A percentile compares a stretch with the other conserved stretches of the same genome.
phyloP scores from a whole-genome alignment of 257 asterid genomes.

The Nicotiana undulata region DNA sequence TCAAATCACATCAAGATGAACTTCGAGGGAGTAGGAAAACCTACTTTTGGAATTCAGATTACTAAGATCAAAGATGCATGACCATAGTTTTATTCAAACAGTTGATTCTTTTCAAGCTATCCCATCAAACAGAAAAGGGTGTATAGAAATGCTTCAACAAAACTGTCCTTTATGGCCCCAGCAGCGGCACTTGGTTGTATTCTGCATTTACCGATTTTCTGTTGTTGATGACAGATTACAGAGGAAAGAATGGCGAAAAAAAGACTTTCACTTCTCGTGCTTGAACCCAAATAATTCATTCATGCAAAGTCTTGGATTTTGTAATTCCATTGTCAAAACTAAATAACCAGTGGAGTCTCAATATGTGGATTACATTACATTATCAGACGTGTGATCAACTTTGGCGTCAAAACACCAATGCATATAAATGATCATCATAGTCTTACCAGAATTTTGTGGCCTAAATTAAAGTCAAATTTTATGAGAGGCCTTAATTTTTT shows the following conservation, averaged over 20 bases:
- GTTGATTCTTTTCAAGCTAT: background rate
- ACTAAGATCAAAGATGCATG: background rate
- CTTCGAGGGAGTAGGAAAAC: background rate
- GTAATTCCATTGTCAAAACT: background rate
- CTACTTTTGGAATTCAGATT: background rate
- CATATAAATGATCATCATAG: background rate
- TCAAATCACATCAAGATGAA: background rate
- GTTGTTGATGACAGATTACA: background rate
- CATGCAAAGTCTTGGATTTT: background rate
- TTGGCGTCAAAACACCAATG: background rate
- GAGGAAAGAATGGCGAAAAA: background rate
- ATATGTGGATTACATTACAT: background rate
- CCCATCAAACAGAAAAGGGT: background rate
- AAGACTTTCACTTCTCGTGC: background rate
- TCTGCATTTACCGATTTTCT: background rate
- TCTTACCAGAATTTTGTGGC: no score
- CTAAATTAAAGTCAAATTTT: no score
- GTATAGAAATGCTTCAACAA: background rate
- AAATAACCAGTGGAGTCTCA: background rate
- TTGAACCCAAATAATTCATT: background rate
- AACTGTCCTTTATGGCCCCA: background rate
- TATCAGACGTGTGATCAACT: background rate
- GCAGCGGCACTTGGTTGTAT: background rate
- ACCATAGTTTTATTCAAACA: background rate
- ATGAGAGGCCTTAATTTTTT: no score